Base-by-base conservation (phyloP, 352 stramenopile genomes). In the Phytophthora sp. region DNA sequence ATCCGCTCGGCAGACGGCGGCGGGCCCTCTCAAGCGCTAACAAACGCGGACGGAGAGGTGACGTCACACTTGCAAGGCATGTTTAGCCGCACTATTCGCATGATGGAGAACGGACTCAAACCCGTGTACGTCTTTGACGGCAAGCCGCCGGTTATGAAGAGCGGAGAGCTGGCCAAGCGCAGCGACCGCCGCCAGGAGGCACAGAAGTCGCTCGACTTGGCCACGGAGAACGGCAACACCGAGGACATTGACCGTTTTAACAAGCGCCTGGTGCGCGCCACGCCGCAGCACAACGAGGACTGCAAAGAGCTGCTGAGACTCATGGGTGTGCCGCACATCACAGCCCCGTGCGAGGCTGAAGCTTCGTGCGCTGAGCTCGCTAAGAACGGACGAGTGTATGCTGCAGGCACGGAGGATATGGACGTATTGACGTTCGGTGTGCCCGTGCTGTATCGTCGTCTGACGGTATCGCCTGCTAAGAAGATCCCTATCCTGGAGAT, bases 121-220 rank as follows among this genome's bases (percentile, higher is more conserved):
- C 98, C 98, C 12, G 94, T 99, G 31, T 99, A 98, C 72, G 96
- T 99, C 15, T 99, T 99, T 81, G 98, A 99, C 68, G 98, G 98
- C 30, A 99, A 99, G 77, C 97, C 98, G 33, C 98, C 98, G 5
- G 80, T 95, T 35, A 93, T 99, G 73, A 99, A 99, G 80, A 90
- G 82, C 49, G 95, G 94, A 12, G 98, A 99, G 81, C 74, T 99
- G 42, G 77, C 89, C 31, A 99, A 99, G 72, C 90, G 97, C 45
- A 95, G 90, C 54, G 87, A 95, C 56, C 86, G 86, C 11, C 87
- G 95, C 84, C 77, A 96, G 76, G 79, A 85, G 76, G 74, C 82
- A 59, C 76, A 98, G 95, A 90, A 84, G 49, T 76, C 74, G 2
- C 76, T 94, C 89, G 67, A 98, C 87, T 72, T 74, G 0, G 94